Evolutionary conservation across 2,329 filamentous ascomycete genomes (phyloP).

Genomic region (Diaporthe citri): DNA sequence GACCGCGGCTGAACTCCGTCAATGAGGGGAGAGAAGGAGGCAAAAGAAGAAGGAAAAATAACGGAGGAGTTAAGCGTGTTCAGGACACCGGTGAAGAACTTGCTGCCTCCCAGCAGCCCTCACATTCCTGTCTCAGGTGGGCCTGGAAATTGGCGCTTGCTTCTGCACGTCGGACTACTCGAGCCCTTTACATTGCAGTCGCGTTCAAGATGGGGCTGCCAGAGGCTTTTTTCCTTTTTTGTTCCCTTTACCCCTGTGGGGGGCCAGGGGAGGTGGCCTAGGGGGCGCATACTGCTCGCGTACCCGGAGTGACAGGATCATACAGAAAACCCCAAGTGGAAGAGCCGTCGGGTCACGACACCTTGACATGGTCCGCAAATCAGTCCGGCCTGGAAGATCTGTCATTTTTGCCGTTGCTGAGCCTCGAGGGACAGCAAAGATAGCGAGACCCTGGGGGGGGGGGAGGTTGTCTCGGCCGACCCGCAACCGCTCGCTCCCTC

Average conservation of each 20-base stretch:
- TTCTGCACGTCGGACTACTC: not conserved
- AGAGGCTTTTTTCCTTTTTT: not conserved
- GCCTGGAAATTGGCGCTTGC: slow-evolving; percentile 8
- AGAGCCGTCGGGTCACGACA: not conserved
- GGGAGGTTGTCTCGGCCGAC: not conserved
- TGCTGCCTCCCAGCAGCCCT: not conserved
- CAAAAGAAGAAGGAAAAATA: not conserved
- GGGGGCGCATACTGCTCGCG: not conserved
- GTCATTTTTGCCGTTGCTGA: not conserved
- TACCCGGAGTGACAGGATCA: not conserved
- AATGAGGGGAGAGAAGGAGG: not conserved
- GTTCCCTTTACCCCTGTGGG: not conserved
- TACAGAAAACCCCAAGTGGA: not conserved
- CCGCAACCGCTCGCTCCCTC: not conserved
- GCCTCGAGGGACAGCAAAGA: not conserved
- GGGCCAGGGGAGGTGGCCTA: not conserved
- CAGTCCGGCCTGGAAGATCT: not conserved
- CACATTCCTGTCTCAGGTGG: slow-evolving; percentile 12
- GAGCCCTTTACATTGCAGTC: not conserved
- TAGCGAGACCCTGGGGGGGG: not conserved
- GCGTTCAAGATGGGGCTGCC: not conserved
- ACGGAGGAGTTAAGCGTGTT: slow-evolving; percentile 3
- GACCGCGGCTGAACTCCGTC: not conserved
- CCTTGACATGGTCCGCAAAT: not conserved
- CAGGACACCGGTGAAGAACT: slow-evolving; percentile 21